Evolutionary conservation across 2,329 filamentous ascomycete species (phyloP).

Genomic region (Huntiella moniliformis): DNA sequence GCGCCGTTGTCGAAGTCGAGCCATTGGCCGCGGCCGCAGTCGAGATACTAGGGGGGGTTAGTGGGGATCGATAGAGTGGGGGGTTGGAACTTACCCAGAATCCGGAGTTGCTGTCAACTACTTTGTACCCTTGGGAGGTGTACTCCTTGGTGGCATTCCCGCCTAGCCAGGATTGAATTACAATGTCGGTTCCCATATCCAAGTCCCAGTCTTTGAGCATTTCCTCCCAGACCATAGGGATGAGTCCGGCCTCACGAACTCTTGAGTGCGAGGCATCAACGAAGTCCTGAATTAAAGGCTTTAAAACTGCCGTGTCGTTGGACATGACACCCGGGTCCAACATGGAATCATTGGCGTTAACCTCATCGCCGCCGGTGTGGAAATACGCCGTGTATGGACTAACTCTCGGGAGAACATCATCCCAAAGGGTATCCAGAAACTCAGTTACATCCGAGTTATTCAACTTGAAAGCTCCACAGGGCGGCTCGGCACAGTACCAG

Average conservation of each 20-base stretch:
- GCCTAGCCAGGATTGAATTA: conserved; percentile 65
- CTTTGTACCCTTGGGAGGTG: conserved; percentile 46
- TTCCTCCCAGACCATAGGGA: conserved; percentile 75
- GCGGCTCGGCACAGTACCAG: conserved; percentile 42
- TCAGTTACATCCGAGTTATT: conserved; percentile 50
- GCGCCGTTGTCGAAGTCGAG: conserved; percentile 46
- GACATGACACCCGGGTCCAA: conserved; percentile 56
- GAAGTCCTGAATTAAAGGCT: conserved; percentile 61
- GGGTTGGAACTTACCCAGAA: conserved; percentile 41
- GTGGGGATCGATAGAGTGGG: too few species aligned
- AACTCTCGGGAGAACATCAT: conserved; percentile 58
- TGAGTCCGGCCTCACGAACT: conserved; percentile 43
- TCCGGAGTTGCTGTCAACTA: conserved; percentile 57
- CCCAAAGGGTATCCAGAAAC: conserved; percentile 54
- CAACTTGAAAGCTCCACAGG: conserved; percentile 54
- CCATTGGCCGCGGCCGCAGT: conserved; percentile 68
- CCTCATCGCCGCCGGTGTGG: conserved; percentile 76
- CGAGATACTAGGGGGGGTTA: conserved; percentile 55
- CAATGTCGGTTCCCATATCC: conserved; percentile 47
- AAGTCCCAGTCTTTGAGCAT: conserved; percentile 65
- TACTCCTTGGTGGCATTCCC: conserved; percentile 40
- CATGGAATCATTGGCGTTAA: conserved; percentile 56
- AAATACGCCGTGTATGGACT: conserved; percentile 54
- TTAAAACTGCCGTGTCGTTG: conserved; percentile 44
- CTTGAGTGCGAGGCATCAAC: conserved; percentile 50